These are phyloP conservation scores for Halenospora varia DNA, from an alignment of 495 filamentous ascomycete species.

Conservation along the genomic window DNA sequence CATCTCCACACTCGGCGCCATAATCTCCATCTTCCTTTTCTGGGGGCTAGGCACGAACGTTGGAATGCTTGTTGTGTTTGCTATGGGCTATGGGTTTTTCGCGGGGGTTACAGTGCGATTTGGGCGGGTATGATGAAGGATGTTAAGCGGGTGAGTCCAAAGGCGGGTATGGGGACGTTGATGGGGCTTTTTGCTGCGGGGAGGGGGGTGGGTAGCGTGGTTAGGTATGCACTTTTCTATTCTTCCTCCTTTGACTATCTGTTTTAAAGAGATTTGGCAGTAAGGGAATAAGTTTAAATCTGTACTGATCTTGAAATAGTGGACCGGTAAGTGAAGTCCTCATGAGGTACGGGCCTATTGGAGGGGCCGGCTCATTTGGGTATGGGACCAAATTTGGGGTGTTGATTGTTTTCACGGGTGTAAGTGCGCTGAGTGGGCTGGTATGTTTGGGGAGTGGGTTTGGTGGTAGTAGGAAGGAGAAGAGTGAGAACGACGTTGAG, in stretches of 20 bases:
- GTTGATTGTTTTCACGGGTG: constrained; percentile 51
- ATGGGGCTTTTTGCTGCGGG: constrained; percentile 47
- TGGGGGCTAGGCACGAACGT: constrained; percentile 59
- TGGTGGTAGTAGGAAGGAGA: too few relatives aligned
- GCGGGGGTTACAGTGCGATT: constrained; percentile 58
- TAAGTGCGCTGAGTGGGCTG: constrained; percentile 30
- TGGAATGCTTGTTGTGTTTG: constrained; percentile 57
- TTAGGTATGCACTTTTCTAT: too few relatives aligned
- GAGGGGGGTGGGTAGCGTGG: constrained; percentile 63
- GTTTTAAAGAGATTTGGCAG: too few relatives aligned
- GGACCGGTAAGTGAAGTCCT: constrained; percentile 57
- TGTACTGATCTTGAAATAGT: too few relatives aligned
- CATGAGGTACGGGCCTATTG: constrained; percentile 30
- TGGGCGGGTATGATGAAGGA: constrained; percentile 60
- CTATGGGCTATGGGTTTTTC: constrained; percentile 63
- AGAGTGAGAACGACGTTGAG: too few relatives aligned
- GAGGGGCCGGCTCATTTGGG: constrained; percentile 22
- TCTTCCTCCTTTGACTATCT: too few relatives aligned
- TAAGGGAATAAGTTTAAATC: too few relatives aligned
- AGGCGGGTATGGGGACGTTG: constrained; percentile 41
- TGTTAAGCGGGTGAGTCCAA: constrained; percentile 39
- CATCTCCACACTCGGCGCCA: constrained; percentile 50
- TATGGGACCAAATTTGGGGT: constrained; percentile 49
- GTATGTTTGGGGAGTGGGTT: not conserved
- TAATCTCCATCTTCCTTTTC: constrained; percentile 56